A percentile compares a stretch with the other conserved stretches of the same genome.
Conservation (phyloP, 306 rosid species). For the Castanospermum australe region DNA sequence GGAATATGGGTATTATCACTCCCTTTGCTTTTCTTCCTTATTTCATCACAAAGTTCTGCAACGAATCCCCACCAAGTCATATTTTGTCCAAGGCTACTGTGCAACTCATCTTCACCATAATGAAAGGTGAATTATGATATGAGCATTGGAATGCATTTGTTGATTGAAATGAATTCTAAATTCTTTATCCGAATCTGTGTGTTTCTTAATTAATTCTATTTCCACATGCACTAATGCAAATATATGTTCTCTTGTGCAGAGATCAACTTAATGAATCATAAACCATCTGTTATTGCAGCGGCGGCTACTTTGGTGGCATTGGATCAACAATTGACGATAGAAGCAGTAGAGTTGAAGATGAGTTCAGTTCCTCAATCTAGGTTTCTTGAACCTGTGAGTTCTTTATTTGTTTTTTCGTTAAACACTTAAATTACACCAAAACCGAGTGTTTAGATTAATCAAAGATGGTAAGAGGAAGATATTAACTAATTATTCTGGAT, state of each 20-base stretch:
- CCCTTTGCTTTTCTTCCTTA: slow-evolving; percentile 72
- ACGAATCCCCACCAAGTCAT: slow-evolving; percentile 40
- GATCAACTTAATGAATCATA: slow-evolving; percentile 53
- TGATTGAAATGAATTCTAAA: neutral
- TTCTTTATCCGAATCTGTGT: neutral
- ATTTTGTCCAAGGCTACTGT: slow-evolving; percentile 34
- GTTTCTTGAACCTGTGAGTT: slow-evolving; percentile 60
- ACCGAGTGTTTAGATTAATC: neutral
- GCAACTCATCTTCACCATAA: slow-evolving; percentile 48
- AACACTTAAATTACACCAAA: neutral
- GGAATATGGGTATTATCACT: slow-evolving; percentile 61
- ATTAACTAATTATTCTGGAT: neutral
- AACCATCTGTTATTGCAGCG: slow-evolving; percentile 77
- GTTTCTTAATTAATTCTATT: neutral
- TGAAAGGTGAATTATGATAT: slow-evolving; percentile 45
- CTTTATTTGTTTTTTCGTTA: neutral
- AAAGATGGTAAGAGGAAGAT: neutral
- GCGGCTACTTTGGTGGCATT: slow-evolving; percentile 65
- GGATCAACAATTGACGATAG: slow-evolving; percentile 52
- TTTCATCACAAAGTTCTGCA: slow-evolving; percentile 52
- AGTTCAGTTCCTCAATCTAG: slow-evolving; percentile 43
- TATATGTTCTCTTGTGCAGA: slow-evolving; percentile 44
- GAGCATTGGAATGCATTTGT: neutral
- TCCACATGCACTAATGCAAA: slow-evolving; percentile 15
- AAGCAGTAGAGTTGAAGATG: slow-evolving; percentile 57